Evolutionary conservation across 2,329 filamentous ascomycete genomes (phyloP), one percentile per base, ranked within the genome.

Genomic region (Lojkania enalia): DNA sequence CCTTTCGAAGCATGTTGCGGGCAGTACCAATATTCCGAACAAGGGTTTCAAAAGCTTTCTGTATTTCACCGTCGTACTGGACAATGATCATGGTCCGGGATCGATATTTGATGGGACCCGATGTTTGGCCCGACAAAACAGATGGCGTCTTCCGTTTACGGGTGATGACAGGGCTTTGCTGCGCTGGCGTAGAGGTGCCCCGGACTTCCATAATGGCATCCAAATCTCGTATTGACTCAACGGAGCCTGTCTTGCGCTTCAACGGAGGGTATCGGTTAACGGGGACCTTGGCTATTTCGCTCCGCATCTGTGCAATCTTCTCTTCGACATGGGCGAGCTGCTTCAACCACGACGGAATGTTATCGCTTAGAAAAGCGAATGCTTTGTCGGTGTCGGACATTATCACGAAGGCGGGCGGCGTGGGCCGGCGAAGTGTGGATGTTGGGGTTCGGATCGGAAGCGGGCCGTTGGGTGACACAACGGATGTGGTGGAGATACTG

Each of bases 41-140:
- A 38, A 96, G 74, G 43, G 86, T 79, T 58, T 95, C 90, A 54
- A 96, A 90, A 29, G 86, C 83, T 39, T 83, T 83, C 64, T 96
- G 90, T 3, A 95, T 85, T 50, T 89, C 85, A 55, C 87, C 88
- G 64, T 96, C 91, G 65, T 96, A 96, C 70, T 90, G 91, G n/a
- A 96, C 87, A 30, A 94, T 85, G 35, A 92, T 85, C 77, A 89
- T 87, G 45, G 79, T 85, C 54, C 86, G 82, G 3, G 83, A 84
- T 42, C 87, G 83, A 64, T 86, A 87, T 50, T 83, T 81, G 9
- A 74, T 68, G 1, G 75, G 71, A 3, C 67, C 70, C 5, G 71
- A 72, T 5, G 58, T 53, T 31, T 64, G 60, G 14, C 63, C 71
- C 3, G 73, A 75, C 5, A 61, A 53, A 16, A 71, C 55, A 3